Percentiles rank a stretch among this genome's conserved stretches.
phyloP scores from a whole-genome alignment of 345 rosid genomes.

The Brassica napus region DNA sequence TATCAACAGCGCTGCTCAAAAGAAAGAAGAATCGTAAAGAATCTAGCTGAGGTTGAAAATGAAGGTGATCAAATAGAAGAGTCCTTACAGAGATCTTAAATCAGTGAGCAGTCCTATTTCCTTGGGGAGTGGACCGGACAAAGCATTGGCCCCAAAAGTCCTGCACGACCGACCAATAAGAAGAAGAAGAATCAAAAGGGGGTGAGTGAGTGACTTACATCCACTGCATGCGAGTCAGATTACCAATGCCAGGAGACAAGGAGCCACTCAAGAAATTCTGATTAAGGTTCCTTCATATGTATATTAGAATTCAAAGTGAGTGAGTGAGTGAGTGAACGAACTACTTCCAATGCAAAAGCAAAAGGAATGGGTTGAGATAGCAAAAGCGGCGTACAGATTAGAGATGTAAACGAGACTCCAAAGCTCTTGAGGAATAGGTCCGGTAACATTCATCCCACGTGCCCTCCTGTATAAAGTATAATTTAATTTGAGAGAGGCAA shows the following conservation, averaged over 20 bases:
- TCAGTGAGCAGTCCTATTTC: slow-evolving; percentile 72
- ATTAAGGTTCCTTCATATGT: slow-evolving; percentile 26
- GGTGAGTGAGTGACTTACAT: slow-evolving; percentile 48
- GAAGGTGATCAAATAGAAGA: background rate
- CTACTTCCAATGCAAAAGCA: background rate
- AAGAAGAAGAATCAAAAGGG: background rate
- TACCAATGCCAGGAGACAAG: slow-evolving; percentile 41
- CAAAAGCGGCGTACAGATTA: slow-evolving; percentile 29
- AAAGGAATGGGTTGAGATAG: background rate
- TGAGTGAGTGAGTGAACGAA: background rate
- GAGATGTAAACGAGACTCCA: slow-evolving; percentile 41
- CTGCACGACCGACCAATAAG: slow-evolving; percentile 29
- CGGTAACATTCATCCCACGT: slow-evolving; percentile 22
- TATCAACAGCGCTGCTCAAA: slow-evolving; percentile 32
- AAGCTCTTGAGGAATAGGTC: slow-evolving; percentile 39
- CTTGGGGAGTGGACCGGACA: slow-evolving; percentile 66
- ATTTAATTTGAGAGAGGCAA: slow-evolving; percentile 6
- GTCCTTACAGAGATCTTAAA: slow-evolving; percentile 51
- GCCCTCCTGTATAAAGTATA: slow-evolving; percentile 36
- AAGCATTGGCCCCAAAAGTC: slow-evolving; percentile 54
- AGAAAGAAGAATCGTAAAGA: background rate
- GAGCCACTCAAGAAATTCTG: slow-evolving; percentile 40
- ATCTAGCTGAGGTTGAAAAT: background rate
- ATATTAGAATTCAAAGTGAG: background rate
- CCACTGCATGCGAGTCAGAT: slow-evolving; percentile 54